These are phyloP conservation scores for Capsicum chinense DNA, from an alignment of 257 asterid genomes.

Conservation along the genomic window DNA sequence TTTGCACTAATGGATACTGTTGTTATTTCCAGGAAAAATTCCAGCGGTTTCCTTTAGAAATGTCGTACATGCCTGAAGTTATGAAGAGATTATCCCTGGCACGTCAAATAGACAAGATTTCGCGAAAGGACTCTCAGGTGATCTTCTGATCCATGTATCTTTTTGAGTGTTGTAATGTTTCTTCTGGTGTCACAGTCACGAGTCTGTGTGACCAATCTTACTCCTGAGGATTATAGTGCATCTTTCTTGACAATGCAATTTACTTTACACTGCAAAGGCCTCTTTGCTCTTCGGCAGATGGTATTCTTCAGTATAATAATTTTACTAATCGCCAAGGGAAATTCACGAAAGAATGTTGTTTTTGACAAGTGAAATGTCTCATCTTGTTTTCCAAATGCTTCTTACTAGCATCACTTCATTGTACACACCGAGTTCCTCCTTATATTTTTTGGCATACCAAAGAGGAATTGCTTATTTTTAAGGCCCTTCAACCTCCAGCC, in stretches of 20 bases:
- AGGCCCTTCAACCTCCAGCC: background rate
- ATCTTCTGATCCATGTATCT: conserved; percentile 12
- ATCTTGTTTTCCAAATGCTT: background rate
- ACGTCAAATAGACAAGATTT: conserved; percentile 82
- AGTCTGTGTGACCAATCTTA: background rate
- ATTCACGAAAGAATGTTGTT: background rate
- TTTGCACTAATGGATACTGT: background rate
- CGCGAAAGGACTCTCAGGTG: conserved; percentile 85
- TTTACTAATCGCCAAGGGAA: too few relatives aligned
- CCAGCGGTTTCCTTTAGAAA: conserved; percentile 81
- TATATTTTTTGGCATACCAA: background rate
- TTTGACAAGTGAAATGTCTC: background rate
- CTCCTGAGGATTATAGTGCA: background rate
- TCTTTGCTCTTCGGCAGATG: background rate
- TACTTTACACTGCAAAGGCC: background rate
- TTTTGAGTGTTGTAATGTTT: background rate
- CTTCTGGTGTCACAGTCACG: background rate
- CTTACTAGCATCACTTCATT: background rate
- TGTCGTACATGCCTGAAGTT: conserved; percentile 81
- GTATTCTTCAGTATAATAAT: background rate
- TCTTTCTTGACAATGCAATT: conserved; percentile 9
- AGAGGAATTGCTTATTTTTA: too few relatives aligned
- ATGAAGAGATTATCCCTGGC: conserved; percentile 91
- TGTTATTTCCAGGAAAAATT: conserved; percentile 69
- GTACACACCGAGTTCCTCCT: background rate